Percentiles rank a stretch among this genome's conserved stretches.
Conservation (phyloP, 768 basidiomycete species). For the Suillus subaureus region DNA sequence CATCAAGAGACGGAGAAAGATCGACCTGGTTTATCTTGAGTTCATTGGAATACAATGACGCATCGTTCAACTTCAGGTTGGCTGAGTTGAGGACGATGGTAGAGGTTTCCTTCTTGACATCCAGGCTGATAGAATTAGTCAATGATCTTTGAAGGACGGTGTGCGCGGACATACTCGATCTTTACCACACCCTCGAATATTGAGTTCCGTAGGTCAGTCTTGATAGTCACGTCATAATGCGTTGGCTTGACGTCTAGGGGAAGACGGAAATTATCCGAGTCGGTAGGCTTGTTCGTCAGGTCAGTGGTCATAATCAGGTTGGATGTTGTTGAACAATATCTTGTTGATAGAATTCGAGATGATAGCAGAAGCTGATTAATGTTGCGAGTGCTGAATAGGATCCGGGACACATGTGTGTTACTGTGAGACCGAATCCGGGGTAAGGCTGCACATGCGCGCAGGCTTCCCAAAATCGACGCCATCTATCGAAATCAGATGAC, state of each 20-base stretch:
- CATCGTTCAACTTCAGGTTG: constrained; percentile 57
- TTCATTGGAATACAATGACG: constrained; percentile 58
- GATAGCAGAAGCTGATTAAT: constrained; percentile 3
- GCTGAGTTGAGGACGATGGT: constrained; percentile 67
- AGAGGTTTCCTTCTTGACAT: constrained; percentile 62
- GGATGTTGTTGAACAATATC: constrained; percentile 16
- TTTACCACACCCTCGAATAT: constrained; percentile 78
- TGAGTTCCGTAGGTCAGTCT: constrained; percentile 79
- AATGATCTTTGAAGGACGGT: constrained; percentile 1
- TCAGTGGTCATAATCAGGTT: constrained; percentile 14
- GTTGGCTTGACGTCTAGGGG: constrained; percentile 66
- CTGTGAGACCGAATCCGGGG: constrained; percentile 4
- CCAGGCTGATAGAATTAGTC: constrained; percentile 47
- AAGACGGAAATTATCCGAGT: constrained; percentile 45
- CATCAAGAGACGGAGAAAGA: constrained; percentile 54
- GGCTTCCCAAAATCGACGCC: constrained; percentile 15
- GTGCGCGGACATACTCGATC: constrained; percentile 52
- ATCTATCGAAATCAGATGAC: constrained; percentile 9
- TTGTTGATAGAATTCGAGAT: background rate
- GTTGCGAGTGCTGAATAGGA: constrained; percentile 4
- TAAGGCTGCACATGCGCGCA: constrained; percentile 8
- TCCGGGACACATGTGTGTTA: background rate
- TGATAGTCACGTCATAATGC: constrained; percentile 80
- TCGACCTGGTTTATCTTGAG: constrained; percentile 49
- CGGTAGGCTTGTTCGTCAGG: constrained; percentile 8